A percentile compares a stretch with the other conserved stretches of the same genome.
Conservation (phyloP, 805 yeast species). For the Kregervanrija delftensis region DNA sequence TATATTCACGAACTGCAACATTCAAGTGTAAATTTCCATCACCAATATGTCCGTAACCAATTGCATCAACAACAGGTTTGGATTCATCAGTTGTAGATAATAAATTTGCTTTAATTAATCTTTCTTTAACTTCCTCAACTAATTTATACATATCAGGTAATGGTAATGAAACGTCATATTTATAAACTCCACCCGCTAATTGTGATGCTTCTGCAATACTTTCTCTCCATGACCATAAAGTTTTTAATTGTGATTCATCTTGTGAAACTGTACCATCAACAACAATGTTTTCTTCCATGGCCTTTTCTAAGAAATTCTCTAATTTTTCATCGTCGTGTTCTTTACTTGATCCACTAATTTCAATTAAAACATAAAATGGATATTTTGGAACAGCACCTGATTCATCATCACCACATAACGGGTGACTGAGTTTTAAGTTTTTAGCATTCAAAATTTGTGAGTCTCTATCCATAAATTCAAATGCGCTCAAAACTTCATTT, state of each 20-base stretch:
- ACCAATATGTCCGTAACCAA: constrained; percentile 98
- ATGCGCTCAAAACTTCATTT: constrained; percentile 83
- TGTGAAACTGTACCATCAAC: constrained; percentile 95
- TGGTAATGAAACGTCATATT: constrained; percentile 93
- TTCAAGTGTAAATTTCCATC: constrained; percentile 95
- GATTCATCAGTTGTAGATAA: constrained; percentile 55
- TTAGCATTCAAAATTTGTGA: constrained; percentile 59
- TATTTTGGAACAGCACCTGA: constrained; percentile 44
- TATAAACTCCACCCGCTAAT: constrained; percentile 88
- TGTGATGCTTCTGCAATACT: constrained; percentile 84
- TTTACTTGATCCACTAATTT: constrained; percentile 91
- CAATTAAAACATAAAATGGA: constrained; percentile 88
- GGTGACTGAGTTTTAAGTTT: constrained; percentile 58
- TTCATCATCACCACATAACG: constrained; percentile 59
- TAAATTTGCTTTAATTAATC: constrained; percentile 49
- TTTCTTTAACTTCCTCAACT: constrained; percentile 68
- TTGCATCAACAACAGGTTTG: constrained; percentile 76
- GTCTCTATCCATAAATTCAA: constrained; percentile 84
- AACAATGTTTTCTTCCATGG: constrained; percentile 79
- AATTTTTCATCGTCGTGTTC: constrained; percentile 91
- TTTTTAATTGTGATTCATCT: constrained; percentile 79
- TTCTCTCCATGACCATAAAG: constrained; percentile 96
- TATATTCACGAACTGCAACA: constrained; percentile 81
- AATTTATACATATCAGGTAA: constrained; percentile 72
- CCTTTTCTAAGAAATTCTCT: constrained; percentile 73